A percentile compares a stretch with the other conserved stretches of the same genome.
Evolutionary conservation across 2,329 filamentous ascomycete species (phyloP).

Genomic region (Parascedosporium putredinis): DNA sequence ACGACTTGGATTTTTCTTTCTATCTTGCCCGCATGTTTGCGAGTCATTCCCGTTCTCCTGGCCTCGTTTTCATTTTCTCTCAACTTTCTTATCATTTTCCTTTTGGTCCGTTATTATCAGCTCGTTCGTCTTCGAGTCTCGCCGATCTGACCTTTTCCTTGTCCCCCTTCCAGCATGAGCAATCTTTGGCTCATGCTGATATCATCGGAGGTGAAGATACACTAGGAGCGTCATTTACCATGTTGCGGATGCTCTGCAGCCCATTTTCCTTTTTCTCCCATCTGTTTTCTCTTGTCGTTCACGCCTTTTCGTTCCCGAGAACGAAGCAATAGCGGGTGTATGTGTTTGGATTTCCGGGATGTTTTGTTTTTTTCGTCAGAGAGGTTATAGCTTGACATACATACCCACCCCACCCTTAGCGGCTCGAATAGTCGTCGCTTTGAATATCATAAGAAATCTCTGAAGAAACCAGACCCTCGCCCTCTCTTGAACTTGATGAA

Average conservation of each 20-base stretch:
- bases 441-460: too few species aligned
- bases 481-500: too few species aligned
- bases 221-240: not conserved
- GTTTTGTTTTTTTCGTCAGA: too few species aligned
- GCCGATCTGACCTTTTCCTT: not conserved
- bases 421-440: too few species aligned
- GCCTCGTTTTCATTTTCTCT: slow-evolving; percentile 9
- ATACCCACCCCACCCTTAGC: too few species aligned
- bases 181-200: not conserved
- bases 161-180: slow-evolving; percentile 1
- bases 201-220: not conserved
- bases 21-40: slow-evolving; percentile 6
- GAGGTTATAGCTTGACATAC: too few species aligned
- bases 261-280: not conserved
- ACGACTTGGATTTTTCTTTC: slow-evolving; percentile 5
- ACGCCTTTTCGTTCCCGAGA: not conserved
- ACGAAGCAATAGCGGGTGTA: too few species aligned
- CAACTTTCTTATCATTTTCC: slow-evolving; percentile 9
- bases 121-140: not conserved
- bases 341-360: too few species aligned
- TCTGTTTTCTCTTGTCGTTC: not conserved
- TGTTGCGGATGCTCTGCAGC: not conserved
- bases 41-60: slow-evolving; percentile 10
- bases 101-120: slow-evolving; percentile 7
- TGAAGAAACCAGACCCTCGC: too few species aligned